phyloP scores from a whole-genome alignment of 306 rosid genomes.

The Parietaria judaica region DNA sequence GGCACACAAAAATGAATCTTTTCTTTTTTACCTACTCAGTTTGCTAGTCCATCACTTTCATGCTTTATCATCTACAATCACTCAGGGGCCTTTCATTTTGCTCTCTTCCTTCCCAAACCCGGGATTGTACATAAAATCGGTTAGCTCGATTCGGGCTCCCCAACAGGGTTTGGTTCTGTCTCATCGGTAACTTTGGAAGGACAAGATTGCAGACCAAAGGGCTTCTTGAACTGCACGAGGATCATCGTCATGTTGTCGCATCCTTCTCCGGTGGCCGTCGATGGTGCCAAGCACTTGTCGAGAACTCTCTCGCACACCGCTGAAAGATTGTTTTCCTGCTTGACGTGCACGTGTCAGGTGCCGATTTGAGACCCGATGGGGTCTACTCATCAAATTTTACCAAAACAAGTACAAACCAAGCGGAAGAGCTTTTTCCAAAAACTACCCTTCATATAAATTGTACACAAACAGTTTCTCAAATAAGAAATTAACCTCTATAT shows the following conservation, averaged over 20 bases:
- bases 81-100: conserved; percentile 4
- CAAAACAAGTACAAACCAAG: no score
- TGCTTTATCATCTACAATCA: conserved; percentile 26
- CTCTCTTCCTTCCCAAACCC: neutral
- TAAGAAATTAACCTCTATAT: no score
- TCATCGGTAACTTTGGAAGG: conserved; percentile 27
- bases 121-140: neutral
- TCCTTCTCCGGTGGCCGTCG: conserved; percentile 75
- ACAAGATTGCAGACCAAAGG: conserved; percentile 24
- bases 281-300: conserved; percentile 86
- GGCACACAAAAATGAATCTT: conserved; percentile 9
- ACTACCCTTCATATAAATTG: no score
- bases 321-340: conserved; percentile 74
- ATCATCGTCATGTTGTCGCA: conserved; percentile 99
- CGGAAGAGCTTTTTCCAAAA: no score
- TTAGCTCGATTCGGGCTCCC: conserved; percentile 27
- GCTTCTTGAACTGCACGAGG: conserved; percentile 79
- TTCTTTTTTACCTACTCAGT: neutral
- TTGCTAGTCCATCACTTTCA: conserved; percentile 5
- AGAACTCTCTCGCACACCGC: conserved; percentile 74
- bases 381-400: no score
- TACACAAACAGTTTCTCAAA: no score
- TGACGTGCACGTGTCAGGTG: conserved; percentile 1
- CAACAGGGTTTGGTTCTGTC: conserved; percentile 21
- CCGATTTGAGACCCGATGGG: conserved; percentile 2